Base-by-base conservation (phyloP, 345 rosid species). In the Aegle marmelos region DNA sequence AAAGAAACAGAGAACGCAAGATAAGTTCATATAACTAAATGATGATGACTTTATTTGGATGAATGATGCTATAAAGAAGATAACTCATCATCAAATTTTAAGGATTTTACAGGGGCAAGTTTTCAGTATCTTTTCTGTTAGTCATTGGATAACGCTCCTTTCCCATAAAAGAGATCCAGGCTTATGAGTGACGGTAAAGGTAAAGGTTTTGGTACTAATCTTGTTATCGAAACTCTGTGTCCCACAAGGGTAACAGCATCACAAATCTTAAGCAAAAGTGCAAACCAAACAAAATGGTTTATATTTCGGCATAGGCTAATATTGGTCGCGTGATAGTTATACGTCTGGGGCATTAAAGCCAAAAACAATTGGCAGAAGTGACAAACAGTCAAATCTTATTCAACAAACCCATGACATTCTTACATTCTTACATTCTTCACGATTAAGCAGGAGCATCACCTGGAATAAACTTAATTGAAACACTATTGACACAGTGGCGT, bases 401-500 rank as follows among this genome's bases (percentile, higher is more conserved):
- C 48, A 65, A 33, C 19, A 22, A 6, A 8, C 24, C 30, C 41
- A 41, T 53, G 21, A 33, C 53, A 58, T 36, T 8, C 37, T 34
- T 6, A 33, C 53, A 58, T 36, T 8, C 37, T 34, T 6, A 3
- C 10, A 69, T 14, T 27, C 60, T 54, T 78, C 75, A 82, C 0
- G 71, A 39, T n/a, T 73, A 78, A 82, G 77, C 74, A 68, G 88
- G 81, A 31, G 86, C 78, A 75, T 81, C 80, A 8, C 83, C 84
- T n/a, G 94, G 72, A 2, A 0, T 75, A 69, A 90, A 90, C 89
- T 90, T 90, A 83, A 92, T 78, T 0, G 97, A 90, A 67, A 90
- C 75, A 25, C 94, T 92, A 74, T 92, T 92, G 50, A 92, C 94
- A 37, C 97, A 90, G 31, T 92, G 97, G 71, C 91, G 97, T 71